Evolutionary conservation across 2,329 filamentous ascomycete species (phyloP).

Genomic region (Pseudogymnoascus destructans): DNA sequence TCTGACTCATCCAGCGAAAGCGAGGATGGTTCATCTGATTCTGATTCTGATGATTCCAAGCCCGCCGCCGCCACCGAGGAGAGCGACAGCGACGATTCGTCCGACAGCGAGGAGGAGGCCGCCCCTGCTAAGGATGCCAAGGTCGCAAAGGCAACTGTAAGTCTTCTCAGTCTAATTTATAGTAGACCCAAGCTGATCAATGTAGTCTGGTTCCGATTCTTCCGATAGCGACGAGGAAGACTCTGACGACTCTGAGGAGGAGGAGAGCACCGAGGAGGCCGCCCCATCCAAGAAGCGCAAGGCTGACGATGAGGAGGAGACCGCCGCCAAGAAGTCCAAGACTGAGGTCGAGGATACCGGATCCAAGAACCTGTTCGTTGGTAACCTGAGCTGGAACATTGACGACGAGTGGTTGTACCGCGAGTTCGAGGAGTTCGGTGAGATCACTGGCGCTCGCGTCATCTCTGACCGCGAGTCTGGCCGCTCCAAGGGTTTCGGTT

Average conservation of each 20-base stretch:
- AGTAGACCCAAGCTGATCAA: conserved; percentile 13
- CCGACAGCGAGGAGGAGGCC: conserved; percentile 23
- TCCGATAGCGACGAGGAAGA: conserved; percentile 12
- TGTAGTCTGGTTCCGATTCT: conserved; percentile 17
- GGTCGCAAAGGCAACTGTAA: conserved; percentile 24
- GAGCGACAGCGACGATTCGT: conserved; percentile 23
- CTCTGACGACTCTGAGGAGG: conserved; percentile 18
- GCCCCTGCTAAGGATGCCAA: conserved; percentile 18
- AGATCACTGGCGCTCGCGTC: conserved; percentile 49
- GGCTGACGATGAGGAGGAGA: conserved; percentile 33
- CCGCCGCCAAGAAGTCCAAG: conserved; percentile 41
- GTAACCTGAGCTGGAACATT: conserved; percentile 63
- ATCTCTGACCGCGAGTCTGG: conserved; percentile 55
- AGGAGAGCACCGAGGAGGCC: conserved; percentile 25
- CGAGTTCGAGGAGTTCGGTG: conserved; percentile 57
- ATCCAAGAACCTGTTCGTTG: conserved; percentile 54
- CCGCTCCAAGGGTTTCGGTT: conserved; percentile 61
- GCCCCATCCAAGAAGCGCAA: conserved; percentile 45
- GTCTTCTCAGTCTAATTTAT: conserved; percentile 9
- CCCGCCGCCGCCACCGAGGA: conserved; percentile 21
- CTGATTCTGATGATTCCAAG: conserved; percentile 21
- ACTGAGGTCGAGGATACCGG: conserved; percentile 31
- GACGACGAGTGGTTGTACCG: conserved; percentile 58
- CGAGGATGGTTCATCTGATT: conserved; percentile 14
- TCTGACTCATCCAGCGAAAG: conserved; percentile 23